Evolutionary conservation across 2,329 filamentous ascomycete genomes (phyloP), one percentile per base, ranked within the genome.

Genomic region (Cordyceps pruinosa): DNA sequence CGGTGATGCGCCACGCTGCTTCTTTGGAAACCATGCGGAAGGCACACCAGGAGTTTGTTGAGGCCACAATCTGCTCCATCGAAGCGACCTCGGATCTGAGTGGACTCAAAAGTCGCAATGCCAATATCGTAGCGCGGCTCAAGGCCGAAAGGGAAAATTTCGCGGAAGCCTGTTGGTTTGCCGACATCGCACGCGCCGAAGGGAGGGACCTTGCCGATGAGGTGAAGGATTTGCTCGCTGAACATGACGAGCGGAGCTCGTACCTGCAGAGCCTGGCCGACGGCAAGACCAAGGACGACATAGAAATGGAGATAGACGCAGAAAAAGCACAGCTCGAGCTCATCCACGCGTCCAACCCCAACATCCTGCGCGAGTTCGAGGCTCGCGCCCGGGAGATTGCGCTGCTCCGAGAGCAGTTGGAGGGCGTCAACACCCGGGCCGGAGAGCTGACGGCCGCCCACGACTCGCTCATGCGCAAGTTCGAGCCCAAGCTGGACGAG

Each of bases 21-120:
- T 75, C 82, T 5, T 79, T 95, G 8, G 77, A 80, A n/a, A 67
- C 72, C 21, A 79, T 96, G 45, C 81, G 83, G 15, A 70, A 76
- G 49, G 77, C 83, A 6, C 83, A 88, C 53, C 78, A 86, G 46
- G 79, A 81, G 15, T 73, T 90, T 12, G 71, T 92, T 17, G 85
- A 92, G 64, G 84, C 82, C 2, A 81, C 89, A 62, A 78, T 97
- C 45, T 78, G 84, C 60, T 74, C 82, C 1, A 81, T 95, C 30
- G 94, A 99, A 74, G 92, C 90, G 1, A 70, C 77, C n/a, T 97
- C 91, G 0, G 94, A 99, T 65, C 71, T 88, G 3, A 77, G 83
- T 45, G 81, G 82, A 6, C 76, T 97, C n/a, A 81, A 83, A 64
- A 74, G 75, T 17, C 85, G 85, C 58, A 90, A 90, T 63, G 64